Base-by-base conservation (phyloP, 2,329 filamentous ascomycete genomes). In the Tothia fuscella region DNA sequence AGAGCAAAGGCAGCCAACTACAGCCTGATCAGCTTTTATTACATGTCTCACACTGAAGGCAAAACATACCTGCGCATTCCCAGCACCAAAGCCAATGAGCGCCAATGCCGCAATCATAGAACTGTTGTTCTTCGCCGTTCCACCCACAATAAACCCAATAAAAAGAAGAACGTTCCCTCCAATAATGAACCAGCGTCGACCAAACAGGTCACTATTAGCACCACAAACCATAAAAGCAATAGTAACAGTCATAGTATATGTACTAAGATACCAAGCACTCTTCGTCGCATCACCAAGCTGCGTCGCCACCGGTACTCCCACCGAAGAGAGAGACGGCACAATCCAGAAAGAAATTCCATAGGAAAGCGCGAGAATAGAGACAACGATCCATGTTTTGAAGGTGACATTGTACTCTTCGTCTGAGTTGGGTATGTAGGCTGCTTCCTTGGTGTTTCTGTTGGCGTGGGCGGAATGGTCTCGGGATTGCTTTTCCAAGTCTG, bases 21-120 rank as follows among this genome's bases (percentile, higher is more conserved):
- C n/a, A n/a, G n/a, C n/a, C 32, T 9, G 9, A 35, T 12, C 7
- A 7, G 14, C 38, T n/a, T 7, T 38, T 34, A 17, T 46, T 42
- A 26, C 38, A 47, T 6, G 42, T 25, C 43, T 34, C 5, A 35
- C 43, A 32, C 41, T 47, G 54, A 51, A n/a, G n/a, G n/a, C n/a
- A n/a, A n/a, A n/a, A n/a, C n/a, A n/a, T n/a, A n/a, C n/a, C n/a
- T 68, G 64, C 21, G 61, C 63, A 33, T 64, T 65, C 14, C 40
- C 46, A 19, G 46, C 44, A 6, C 46, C 44, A 24, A 43, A 42
- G 7, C 41, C 41, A n/a, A 29, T 43, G 9, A 43, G 13, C 4
- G 24, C 28, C 10, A 36, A 32, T 7, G 36, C 41, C 6, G 42
- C 46, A 37, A 48, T 48, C 22, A 47, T 45, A 2, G 34, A 32